These are phyloP conservation scores for Phialophora verrucosa DNA, from an alignment of 2,329 filamentous ascomycete species.

Conservation along the genomic window DNA sequence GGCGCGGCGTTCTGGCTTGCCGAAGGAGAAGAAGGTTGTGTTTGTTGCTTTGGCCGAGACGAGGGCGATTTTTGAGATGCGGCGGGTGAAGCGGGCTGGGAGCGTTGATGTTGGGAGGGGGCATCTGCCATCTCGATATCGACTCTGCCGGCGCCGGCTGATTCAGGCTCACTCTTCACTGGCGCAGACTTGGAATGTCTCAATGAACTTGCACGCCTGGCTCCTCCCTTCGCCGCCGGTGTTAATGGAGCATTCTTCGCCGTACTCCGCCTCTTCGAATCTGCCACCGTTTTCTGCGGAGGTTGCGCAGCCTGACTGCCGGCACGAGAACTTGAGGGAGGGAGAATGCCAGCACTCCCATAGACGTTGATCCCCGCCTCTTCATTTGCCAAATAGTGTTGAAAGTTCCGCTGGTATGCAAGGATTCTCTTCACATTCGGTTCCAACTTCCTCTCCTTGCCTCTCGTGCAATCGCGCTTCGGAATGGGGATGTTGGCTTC, in stretches of 20 bases:
- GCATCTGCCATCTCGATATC: constrained; percentile 32
- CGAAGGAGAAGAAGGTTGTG: constrained; percentile 5
- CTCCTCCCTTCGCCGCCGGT: constrained; percentile 24
- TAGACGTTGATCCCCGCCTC: constrained; percentile 49
- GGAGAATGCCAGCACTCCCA: constrained; percentile 25
- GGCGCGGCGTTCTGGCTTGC: background rate
- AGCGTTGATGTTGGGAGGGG: constrained; percentile 10
- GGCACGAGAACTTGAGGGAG: constrained; percentile 24
- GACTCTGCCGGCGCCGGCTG: constrained; percentile 1
- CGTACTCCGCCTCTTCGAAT: constrained; percentile 40
- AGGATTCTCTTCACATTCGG: constrained; percentile 56
- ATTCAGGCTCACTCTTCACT: constrained; percentile 22
- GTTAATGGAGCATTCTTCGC: constrained; percentile 36
- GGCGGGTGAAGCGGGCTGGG: constrained; percentile 34
- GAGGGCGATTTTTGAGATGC: constrained; percentile 26
- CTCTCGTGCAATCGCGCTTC: constrained; percentile 55
- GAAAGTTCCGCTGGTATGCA: constrained; percentile 56
- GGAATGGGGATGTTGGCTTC: constrained; percentile 66
- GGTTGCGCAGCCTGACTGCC: constrained; percentile 23
- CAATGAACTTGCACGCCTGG: constrained; percentile 22
- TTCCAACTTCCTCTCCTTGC: constrained; percentile 51
- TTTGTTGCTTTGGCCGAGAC: constrained; percentile 22
- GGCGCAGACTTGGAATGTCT: constrained; percentile 19
- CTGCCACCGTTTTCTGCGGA: constrained; percentile 26
- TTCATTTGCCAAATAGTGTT: constrained; percentile 59